Base-by-base conservation (phyloP, 768 basidiomycete species). In the Tylopilus subfusipes region DNA sequence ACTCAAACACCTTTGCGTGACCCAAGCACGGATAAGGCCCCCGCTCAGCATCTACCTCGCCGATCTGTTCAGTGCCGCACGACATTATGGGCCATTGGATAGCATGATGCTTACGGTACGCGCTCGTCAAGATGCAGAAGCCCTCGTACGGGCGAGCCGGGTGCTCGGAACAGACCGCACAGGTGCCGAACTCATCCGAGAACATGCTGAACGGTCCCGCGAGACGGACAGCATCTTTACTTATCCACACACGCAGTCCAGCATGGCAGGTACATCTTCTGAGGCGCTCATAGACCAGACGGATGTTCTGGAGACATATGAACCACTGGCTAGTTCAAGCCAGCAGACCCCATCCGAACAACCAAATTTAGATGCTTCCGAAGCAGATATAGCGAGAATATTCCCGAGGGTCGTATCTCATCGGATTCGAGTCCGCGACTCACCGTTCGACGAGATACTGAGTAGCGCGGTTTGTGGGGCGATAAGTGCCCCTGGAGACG, bases 381-480 rank as follows among this genome's bases (percentile, higher is more conserved):
- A 89, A 66, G 83, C 84, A 53, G 86, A 92, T 60, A 77, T 89
- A 57, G 86, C 86, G 52, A 78, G 86, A 54, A 82, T 90, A 27
- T 80, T 88, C 57, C 87, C 87, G 33, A 73, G 87, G 21, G 82
- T 85, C 0, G 78, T 92, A 29, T 84, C 86, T 8, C 90, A 93
- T 71, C 84, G 90, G 12, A 64, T 93, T 55, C 76, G 85, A 47
- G 79, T 89, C 52, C 76, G 88, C 34, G 79, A 83, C 64, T 82
- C 86, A 1, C 86, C 86, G 2, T 75, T 82, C 54, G 86, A 89
- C 54, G 86, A 91, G 65, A 69, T 89, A 3, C 67, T 91, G 53
- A 81, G 81, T 9, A 82, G 87, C 55, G 76, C 81, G 4, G 66
- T 85, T 55, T 84, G 77, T 62, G 82, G 84, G 27, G 86, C 85